Evolutionary conservation across 768 basidiomycete genomes (phyloP), one percentile per base, ranked within the genome.

Genomic region (Leccinum barrowsii): DNA sequence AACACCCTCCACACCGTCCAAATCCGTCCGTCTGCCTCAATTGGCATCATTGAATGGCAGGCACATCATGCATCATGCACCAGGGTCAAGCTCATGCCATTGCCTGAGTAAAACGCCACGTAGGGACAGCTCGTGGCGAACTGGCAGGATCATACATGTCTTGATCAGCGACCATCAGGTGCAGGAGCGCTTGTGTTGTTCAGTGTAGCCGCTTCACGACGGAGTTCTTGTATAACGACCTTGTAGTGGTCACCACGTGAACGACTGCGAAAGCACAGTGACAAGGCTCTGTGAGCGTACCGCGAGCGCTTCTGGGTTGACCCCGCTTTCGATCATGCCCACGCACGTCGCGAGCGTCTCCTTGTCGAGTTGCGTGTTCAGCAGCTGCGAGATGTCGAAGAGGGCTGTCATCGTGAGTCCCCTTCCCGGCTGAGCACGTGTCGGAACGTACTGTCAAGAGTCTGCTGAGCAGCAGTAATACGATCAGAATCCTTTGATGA

Each of bases 331-430:
- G 65, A 96, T 93, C 88, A 96, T 87, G 42, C 86, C 82, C 22
- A 96, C 85, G 70, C 94, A 96, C 24, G 90, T 94, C 35, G 89
- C 92, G n/a, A 96, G 82, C 2, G 91, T 92, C 69, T 93, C 90
- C 66, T 90, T 92, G 76, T 95, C 92, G 44, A 96, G 80, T 57
- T 87, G 84, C 0, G 94, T 94, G 62, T 94, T 90, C 52, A 96
- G 75, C 49, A 95, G 74, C 74, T 94, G 91, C 19, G 94, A 93
- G 56, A 96, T 90, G 59, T 94, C 92, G 67, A 86, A 82, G 24
- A 96, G 79, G 62, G 89, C 94, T 96, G 62, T 30, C 40, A 52
- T 56, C 50, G 60, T 63, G 58, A 57, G 60, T 62, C 35, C 19
- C 48, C 26, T 32, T 56, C 40, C 5, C 21, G 7, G n/a, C 34